phyloP scores from a whole-genome alignment of 495 filamentous ascomycete genomes.

The Cairneyella variabilis region DNA sequence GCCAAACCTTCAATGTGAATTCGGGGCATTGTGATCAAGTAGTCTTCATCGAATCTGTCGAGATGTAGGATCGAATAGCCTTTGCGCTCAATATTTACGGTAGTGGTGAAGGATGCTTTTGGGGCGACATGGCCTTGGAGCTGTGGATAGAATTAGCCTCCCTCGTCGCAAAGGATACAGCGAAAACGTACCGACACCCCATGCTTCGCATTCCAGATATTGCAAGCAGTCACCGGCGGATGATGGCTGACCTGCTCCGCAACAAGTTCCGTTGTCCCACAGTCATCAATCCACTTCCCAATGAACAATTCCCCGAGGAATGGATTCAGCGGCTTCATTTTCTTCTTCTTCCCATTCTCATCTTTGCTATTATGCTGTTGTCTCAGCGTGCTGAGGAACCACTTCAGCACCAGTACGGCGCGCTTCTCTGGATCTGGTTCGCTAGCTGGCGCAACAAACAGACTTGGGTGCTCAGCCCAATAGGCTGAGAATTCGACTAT shows the following conservation, averaged over 20 bases:
- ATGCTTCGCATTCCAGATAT: constrained; percentile 79
- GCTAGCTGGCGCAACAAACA: constrained; percentile 81
- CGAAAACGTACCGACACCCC: constrained; percentile 47
- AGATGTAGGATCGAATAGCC: constrained; percentile 86
- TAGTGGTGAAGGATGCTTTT: constrained; percentile 87
- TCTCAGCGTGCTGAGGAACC: constrained; percentile 95
- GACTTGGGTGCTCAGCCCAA: constrained; percentile 89
- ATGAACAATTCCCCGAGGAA: constrained; percentile 90
- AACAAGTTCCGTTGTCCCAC: constrained; percentile 60
- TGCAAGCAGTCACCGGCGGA: constrained; percentile 94
- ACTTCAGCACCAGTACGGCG: constrained; percentile 84
- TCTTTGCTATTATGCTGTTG: constrained; percentile 94
- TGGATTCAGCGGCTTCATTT: constrained; percentile 96
- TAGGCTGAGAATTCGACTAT: constrained; percentile 94
- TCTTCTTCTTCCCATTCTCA: constrained; percentile 91
- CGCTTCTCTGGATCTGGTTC: constrained; percentile 81
- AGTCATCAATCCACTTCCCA: constrained; percentile 58
- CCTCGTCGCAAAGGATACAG: neutral
- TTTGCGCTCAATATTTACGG: constrained; percentile 94
- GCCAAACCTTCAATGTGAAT: constrained; percentile 94
- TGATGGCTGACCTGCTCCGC: constrained; percentile 93
- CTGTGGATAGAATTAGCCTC: constrained; percentile 26
- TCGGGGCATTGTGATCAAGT: constrained; percentile 86
- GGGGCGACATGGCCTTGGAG: constrained; percentile 98
- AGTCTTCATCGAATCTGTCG: constrained; percentile 65